Evolutionary conservation across 2,329 filamentous ascomycete species (phyloP).

Genomic region (Aureobasidium zeae): DNA sequence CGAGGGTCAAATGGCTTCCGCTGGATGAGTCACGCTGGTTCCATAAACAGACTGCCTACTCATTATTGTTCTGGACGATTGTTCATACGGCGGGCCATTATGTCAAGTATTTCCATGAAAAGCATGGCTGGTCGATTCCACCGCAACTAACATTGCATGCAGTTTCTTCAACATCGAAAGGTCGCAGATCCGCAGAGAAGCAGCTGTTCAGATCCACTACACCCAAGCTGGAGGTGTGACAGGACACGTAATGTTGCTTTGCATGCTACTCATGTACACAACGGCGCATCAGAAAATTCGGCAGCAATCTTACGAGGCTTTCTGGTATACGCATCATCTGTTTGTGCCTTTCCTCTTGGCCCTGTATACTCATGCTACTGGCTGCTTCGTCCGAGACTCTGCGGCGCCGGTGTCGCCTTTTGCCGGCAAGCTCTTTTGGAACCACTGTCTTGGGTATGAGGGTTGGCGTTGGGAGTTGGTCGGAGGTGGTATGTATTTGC

Average conservation of each 20-base stretch:
- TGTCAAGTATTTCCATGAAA: too few species aligned
- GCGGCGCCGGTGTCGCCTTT: constrained; percentile 68
- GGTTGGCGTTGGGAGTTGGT: constrained; percentile 96
- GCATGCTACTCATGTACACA: constrained; percentile 97
- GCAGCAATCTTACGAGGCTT: constrained; percentile 95
- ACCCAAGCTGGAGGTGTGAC: constrained; percentile 82
- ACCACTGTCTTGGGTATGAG: constrained; percentile 87
- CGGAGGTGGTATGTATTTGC: constrained; percentile 73
- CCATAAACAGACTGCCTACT: constrained; percentile 87
- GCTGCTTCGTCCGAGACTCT: constrained; percentile 90
- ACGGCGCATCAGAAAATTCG: constrained; percentile 88
- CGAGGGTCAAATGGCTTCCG: constrained; percentile 78
- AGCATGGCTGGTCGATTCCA: too few species aligned
- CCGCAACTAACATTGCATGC: constrained; percentile 19
- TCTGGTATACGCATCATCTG: constrained; percentile 99
- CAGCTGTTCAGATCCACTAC: constrained; percentile 87
- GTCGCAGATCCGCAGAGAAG: constrained; percentile 67
- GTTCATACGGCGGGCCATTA: constrained; percentile 77
- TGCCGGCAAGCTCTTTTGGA: constrained; percentile 72
- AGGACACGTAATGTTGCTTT: constrained; percentile 95
- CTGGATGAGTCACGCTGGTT: constrained; percentile 98
- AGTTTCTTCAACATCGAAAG: constrained; percentile 94
- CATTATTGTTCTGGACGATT: constrained; percentile 71
- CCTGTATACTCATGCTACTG: constrained; percentile 90
- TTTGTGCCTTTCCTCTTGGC: constrained; percentile 91